phyloP scores from a whole-genome alignment of 2,329 filamentous ascomycete genomes.

The Domatiomyces globalis region DNA sequence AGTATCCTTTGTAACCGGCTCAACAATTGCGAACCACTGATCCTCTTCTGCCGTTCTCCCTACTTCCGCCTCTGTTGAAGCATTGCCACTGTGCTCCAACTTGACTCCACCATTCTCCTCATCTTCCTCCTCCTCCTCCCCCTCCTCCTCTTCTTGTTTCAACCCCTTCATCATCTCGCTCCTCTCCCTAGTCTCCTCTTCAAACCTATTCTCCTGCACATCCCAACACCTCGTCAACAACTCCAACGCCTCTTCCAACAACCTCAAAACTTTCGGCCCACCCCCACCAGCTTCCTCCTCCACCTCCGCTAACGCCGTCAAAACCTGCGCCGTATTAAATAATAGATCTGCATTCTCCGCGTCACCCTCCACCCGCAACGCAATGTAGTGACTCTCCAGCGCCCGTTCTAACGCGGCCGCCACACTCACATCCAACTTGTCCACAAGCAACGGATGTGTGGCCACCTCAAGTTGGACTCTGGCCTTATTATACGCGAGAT shows the following conservation, averaged over 20 bases:
- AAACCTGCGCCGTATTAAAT: slow-evolving; percentile 58
- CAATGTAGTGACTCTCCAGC: slow-evolving; percentile 49
- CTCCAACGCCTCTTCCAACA: slow-evolving; percentile 47
- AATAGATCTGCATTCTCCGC: slow-evolving; percentile 51
- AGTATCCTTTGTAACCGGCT: slow-evolving; percentile 49
- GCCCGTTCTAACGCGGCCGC: slow-evolving; percentile 45
- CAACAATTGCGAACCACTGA: slow-evolving; percentile 53
- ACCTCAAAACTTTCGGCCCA: slow-evolving; percentile 15
- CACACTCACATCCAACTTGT: slow-evolving; percentile 41
- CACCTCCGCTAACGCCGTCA: slow-evolving; percentile 50
- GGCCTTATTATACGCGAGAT: slow-evolving; percentile 65
- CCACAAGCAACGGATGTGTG: slow-evolving; percentile 49
- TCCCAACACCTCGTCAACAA: slow-evolving; percentile 43
- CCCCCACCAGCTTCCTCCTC: background rate
- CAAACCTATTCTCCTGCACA: slow-evolving; percentile 38
- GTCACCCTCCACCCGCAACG: slow-evolving; percentile 37
- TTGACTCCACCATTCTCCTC: slow-evolving; percentile 19
- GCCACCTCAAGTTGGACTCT: slow-evolving; percentile 56
- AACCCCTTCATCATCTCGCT: slow-evolving; percentile 1
- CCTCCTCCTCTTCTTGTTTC: slow-evolving; percentile 4
- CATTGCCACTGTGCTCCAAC: slow-evolving; percentile 6
- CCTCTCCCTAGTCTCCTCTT: slow-evolving; percentile 31
- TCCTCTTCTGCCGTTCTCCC: slow-evolving; percentile 3
- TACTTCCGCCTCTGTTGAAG: background rate
- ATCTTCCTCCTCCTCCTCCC: slow-evolving; percentile 13